Base-by-base conservation (phyloP, 1,284 basidiomycete genomes). In the Pseudozyma hubeiensis region DNA sequence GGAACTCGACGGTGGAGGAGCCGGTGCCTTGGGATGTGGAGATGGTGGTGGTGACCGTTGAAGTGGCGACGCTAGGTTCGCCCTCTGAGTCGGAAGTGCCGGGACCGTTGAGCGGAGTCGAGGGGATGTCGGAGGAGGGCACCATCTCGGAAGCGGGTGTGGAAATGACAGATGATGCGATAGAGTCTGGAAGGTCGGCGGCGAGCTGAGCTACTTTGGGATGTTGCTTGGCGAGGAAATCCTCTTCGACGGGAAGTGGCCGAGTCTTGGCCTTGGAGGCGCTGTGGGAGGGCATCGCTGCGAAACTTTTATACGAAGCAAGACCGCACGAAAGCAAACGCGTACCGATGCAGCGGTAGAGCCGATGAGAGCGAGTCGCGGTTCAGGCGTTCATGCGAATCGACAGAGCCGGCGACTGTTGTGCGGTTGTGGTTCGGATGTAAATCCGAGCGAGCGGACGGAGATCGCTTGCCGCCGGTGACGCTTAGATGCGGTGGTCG, bases 11-110 rank as follows among this genome's bases (percentile, higher is more conserved):
- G 14, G 76, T 75, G 35, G 54, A 64, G 3, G 74, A 61, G 34
- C 77, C 75, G 49, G 35, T 56, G 43, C 63, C 64, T 47, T 16
- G 64, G 9, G 63, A 19, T 31, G 41, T 48, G 33, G 64, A 73
- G 64, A 65, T 72, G 54, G 73, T 75, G 19, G 73, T 75, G 47
- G 73, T 75, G 53, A 75, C 45, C 33, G 68, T 75, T 3, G 73
- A 75, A 13, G 68, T 75, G 39, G 73, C 61, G 14, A 75, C 52
- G 30, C 50, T 44, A 34, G 67, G 55, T 14, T 69, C 72, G 34
- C 31, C n/a, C n/a, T 75, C 72, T 4, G 66, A 69, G 46, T 70
- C 72, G 7, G 72, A 56, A 1, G 66, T 65, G 33, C 53, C 44
- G 4, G 33, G 24, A 3, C 62, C 65, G 31, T 57, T 68, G 39